phyloP scores from a whole-genome alignment of 192 early-diverging fungal genomes.

The Lunasporangiospora selenospora region DNA sequence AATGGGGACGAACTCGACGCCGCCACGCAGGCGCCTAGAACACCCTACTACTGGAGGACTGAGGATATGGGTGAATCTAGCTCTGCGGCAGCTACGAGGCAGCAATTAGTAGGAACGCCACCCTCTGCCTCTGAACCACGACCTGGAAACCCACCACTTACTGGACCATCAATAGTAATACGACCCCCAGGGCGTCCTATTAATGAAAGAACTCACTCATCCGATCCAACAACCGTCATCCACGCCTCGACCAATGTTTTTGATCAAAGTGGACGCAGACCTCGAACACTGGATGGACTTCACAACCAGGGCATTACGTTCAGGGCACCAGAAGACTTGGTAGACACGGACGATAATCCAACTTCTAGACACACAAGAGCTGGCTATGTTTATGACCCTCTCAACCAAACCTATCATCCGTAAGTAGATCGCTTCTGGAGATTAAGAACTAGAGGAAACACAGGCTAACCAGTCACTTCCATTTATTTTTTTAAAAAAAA shows the following conservation, averaged over 20 bases:
- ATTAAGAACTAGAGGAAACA: too few relatives aligned
- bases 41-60: slow-evolving; percentile 12
- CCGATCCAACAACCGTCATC: slow-evolving; percentile 18
- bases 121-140: too few relatives aligned
- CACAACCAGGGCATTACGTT: slow-evolving; percentile 4
- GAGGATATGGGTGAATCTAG: slow-evolving; percentile 4
- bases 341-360: background rate
- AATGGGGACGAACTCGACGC: background rate
- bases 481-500: too few relatives aligned
- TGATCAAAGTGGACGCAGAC: slow-evolving; percentile 11
- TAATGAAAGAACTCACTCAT: slow-evolving; percentile 17
- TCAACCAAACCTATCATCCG: slow-evolving; percentile 14
- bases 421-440: too few relatives aligned
- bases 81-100: background rate
- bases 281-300: slow-evolving; percentile 1
- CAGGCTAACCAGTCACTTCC: too few relatives aligned
- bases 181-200: background rate
- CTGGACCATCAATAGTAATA: background rate
- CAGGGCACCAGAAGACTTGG: slow-evolving; percentile 16
- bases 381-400: slow-evolving; percentile 8
- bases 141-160: too few relatives aligned
- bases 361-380: background rate
- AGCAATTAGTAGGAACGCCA: too few relatives aligned
- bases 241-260: slow-evolving; percentile 16
- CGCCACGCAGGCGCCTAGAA: background rate